Base-by-base conservation (phyloP, 192 early-diverging fungal species). In the Diversispora eburnea region DNA sequence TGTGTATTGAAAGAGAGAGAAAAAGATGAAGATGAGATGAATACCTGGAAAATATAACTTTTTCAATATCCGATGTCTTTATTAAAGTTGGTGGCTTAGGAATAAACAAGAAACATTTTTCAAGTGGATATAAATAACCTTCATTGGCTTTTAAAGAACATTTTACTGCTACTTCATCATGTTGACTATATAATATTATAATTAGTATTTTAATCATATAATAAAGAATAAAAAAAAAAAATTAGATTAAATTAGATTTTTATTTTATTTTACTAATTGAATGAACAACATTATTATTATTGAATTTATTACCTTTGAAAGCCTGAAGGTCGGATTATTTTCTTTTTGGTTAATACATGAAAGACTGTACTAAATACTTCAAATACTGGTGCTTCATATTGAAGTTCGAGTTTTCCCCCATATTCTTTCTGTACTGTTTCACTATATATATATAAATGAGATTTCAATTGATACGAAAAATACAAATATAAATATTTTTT, bases 121-220 rank as follows among this genome's bases (percentile, higher is more conserved):
- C 96, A 54, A 98, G 84, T 3, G 94, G 96, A 69, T 96, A 99
- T 25, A 99, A 79, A 61, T 90, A 90, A 69, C 93, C 94, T 77
- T 99, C 97, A 84, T 92, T 97, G 46, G 97, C 95, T 83, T 98
- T 99, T 85, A 94, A 89, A 42, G 94, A 95, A 70, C 94, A 96
- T 80, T 98, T 97, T 78, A 99, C 82, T 19, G 93, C 95, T 62
- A 85, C 83, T 17, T 91, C 82, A 39, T 85, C 88, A 70, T 94
- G 92, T 62, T 89, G 86, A 61, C 91, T 91, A 72, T 70, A 77
- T 33, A 33, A 33, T 2, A 33, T 1, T 33, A 33, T 1, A 1
- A 33, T 33, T 33, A 33, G 2, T 33, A 33, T 33, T 33, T 33
- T 33, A 33, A 6, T 9, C 19, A 58, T 20, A 58, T 0, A 22